Base-by-base conservation (phyloP, 2,329 filamentous ascomycete species). In the Drechslerella stenobrocha region DNA sequence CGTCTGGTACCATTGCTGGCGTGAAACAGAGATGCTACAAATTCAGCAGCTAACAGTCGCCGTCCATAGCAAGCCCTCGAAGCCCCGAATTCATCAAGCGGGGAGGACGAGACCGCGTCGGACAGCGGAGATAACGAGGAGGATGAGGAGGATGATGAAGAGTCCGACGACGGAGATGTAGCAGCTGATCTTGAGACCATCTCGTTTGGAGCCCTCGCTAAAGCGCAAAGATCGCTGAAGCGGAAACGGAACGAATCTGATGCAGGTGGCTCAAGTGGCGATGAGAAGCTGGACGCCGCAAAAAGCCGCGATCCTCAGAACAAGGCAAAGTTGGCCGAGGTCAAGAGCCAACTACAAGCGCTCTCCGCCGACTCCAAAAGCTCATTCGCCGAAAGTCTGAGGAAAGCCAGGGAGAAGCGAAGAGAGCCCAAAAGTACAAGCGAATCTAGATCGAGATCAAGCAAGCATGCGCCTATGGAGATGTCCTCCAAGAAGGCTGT, bases 391-490 rank as follows among this genome's bases (percentile, higher is more conserved):
- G 61, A 66, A 50, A 59, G 61, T 18, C 42, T 66, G 15, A 66
- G 61, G 20, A 53, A 50, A 45, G 53, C 53, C 11, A 42, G 61
- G 44, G 61, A 66, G 42, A 53, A 42, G 28, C 52, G 61, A 34
- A 58, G 44, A 28, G 52, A 51, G 24, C 40, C 8, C 30, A 55
- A 53, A 28, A 18, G 34, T 13, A 34, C 32, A 5, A 23, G 44
- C 30, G 61, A 66, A 44, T 13, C 32, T 20, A 66, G 23, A 55
- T 44, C 61, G 73, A 81, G 87, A 22, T 77, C 84, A 9, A 91
- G 84, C 75, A 98, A 98, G 78, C 90, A 97, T 77, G 93, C 93
- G 0, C 93, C 93, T 0, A 84, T 85, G 42, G 86, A 93, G 64
- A 83, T 90, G 75, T 86, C 90, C 1, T 90, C 87, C 76, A 95